These are phyloP conservation scores for Hypoxylon sp. DNA, from an alignment of 2,329 filamentous ascomycete species.

Conservation along the genomic window DNA sequence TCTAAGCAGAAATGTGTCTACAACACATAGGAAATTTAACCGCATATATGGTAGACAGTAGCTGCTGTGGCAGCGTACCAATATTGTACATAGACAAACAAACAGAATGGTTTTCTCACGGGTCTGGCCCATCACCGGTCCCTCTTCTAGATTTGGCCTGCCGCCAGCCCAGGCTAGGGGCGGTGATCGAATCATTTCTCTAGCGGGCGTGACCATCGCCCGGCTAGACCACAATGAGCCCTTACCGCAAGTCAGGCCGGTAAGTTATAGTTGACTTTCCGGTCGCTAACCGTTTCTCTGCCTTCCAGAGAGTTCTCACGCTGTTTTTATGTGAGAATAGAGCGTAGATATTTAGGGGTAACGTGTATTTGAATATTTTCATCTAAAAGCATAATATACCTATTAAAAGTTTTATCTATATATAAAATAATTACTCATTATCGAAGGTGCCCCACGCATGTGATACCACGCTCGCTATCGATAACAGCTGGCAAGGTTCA, in stretches of 20 bases:
- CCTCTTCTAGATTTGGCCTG: conserved; percentile 64
- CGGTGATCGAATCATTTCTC: conserved; percentile 62
- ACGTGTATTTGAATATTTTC: background rate
- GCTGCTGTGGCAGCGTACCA: too few species aligned
- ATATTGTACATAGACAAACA: too few species aligned
- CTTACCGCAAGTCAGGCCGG: conserved; percentile 54
- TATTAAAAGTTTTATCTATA: background rate
- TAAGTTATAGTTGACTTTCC: too few species aligned
- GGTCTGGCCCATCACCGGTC: conserved; percentile 66
- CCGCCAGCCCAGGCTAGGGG: conserved; percentile 59
- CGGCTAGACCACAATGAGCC: conserved; percentile 60
- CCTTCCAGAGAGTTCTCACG: too few species aligned
- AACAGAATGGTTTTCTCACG: conserved; percentile 22
- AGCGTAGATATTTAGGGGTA: background rate
- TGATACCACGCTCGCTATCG: conserved; percentile 1
- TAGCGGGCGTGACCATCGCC: conserved; percentile 51
- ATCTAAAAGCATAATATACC: background rate
- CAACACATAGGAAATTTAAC: too few species aligned
- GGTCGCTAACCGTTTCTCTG: too few species aligned
- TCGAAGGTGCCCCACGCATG: background rate
- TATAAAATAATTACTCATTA: background rate
- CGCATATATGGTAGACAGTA: too few species aligned
- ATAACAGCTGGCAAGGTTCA: background rate
- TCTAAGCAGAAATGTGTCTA: too few species aligned
- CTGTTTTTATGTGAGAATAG: background rate